phyloP scores from a whole-genome alignment of 2,329 filamentous ascomycete genomes.

The Hymenoscyphus occultus region DNA sequence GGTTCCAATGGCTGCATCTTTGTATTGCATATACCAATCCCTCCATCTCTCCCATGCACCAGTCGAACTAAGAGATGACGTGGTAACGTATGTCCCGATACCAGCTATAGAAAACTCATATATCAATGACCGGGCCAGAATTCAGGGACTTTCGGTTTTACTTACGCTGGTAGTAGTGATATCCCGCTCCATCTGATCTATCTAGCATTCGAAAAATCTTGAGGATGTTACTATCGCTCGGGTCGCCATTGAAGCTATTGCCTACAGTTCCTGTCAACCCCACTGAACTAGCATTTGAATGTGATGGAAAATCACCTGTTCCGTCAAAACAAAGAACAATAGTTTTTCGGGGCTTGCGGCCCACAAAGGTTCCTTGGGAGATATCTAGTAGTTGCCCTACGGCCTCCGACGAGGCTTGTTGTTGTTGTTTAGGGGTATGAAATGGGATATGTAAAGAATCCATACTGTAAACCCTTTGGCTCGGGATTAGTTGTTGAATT shows the following conservation, averaged over 20 bases:
- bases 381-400: not conserved
- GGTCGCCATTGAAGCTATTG: slow-evolving; percentile 17
- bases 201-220: slow-evolving; percentile 22
- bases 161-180: slow-evolving; percentile 20
- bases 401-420: not conserved
- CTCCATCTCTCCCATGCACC: slow-evolving; percentile 9
- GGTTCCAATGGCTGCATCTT: slow-evolving; percentile 75
- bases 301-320: slow-evolving; percentile 4
- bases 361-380: not conserved
- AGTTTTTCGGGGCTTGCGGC: slow-evolving; percentile 1
- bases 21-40: slow-evolving; percentile 52
- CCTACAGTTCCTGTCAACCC: not conserved
- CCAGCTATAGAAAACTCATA: slow-evolving; percentile 8
- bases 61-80: slow-evolving; percentile 4
- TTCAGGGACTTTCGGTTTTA: not conserved
- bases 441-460: slow-evolving; percentile 1
- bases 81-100: slow-evolving; percentile 18
- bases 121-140: not conserved
- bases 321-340: slow-evolving; percentile 21
- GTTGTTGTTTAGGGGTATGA: not conserved
- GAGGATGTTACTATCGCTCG: slow-evolving; percentile 19
- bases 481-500: not conserved
- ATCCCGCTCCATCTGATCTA: slow-evolving; percentile 6
- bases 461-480: not conserved
- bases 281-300: not conserved